phyloP scores from a whole-genome alignment of 2,329 filamentous ascomycete genomes.

The Chalaropsis ovoidea region DNA sequence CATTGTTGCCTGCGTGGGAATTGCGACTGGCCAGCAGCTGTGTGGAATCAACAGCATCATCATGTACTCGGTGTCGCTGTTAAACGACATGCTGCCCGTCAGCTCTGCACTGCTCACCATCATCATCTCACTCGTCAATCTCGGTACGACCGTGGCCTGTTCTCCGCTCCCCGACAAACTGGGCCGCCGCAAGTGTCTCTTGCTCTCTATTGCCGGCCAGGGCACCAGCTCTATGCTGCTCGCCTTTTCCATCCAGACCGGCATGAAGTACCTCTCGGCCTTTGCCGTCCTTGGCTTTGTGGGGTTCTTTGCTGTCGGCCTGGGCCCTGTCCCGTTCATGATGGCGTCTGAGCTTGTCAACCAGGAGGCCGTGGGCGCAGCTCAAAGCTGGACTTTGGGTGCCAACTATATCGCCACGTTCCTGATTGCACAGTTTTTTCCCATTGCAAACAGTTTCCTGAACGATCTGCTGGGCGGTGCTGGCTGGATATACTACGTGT shows the following conservation, averaged over 20 bases:
- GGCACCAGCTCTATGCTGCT: slow-evolving; percentile 66
- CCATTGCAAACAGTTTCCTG: slow-evolving; percentile 66
- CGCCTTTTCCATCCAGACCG: slow-evolving; percentile 67
- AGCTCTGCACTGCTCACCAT: slow-evolving; percentile 79
- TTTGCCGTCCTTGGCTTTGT: slow-evolving; percentile 78
- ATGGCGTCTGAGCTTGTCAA: slow-evolving; percentile 83
- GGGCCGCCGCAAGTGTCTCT: slow-evolving; percentile 74
- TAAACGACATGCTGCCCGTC: slow-evolving; percentile 69
- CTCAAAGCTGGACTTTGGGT: slow-evolving; percentile 77
- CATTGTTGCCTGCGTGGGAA: slow-evolving; percentile 72
- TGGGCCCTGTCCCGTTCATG: slow-evolving; percentile 92
- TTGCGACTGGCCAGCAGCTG: slow-evolving; percentile 89
- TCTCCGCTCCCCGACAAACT: slow-evolving; percentile 79
- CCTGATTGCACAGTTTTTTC: slow-evolving; percentile 89
- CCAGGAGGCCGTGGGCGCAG: slow-evolving; percentile 80
- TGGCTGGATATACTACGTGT: slow-evolving; percentile 87
- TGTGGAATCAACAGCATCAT: slow-evolving; percentile 94
- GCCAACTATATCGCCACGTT: slow-evolving; percentile 89
- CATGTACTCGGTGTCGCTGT: slow-evolving; percentile 93
- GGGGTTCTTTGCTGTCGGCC: slow-evolving; percentile 75
- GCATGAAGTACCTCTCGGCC: slow-evolving; percentile 65
- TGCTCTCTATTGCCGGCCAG: slow-evolving; percentile 77
- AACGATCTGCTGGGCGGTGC: slow-evolving; percentile 54
- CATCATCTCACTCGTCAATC: slow-evolving; percentile 74
- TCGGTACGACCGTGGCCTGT: slow-evolving; percentile 69